Evolutionary conservation across 2,329 filamentous ascomycete species (phyloP).

Genomic region (Clarireedia monteithiana): DNA sequence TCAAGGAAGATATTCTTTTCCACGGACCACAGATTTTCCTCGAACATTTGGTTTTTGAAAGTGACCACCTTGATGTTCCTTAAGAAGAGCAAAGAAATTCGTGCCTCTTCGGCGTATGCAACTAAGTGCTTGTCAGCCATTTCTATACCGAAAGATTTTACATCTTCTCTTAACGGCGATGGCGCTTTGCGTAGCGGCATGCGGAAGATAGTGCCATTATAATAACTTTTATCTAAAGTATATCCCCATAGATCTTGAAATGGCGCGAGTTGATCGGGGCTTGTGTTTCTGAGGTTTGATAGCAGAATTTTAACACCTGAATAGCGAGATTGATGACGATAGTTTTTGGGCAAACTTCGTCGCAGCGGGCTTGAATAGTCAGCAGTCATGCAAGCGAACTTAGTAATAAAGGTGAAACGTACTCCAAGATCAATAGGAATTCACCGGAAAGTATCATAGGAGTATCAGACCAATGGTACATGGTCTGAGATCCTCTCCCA

Average conservation of each 20-base stretch:
- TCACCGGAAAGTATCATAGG: conserved; percentile 30
- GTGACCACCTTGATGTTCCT: conserved; percentile 15
- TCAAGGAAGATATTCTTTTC: background rate
- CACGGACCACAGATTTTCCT: conserved; percentile 17
- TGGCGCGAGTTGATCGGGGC: conserved; percentile 17
- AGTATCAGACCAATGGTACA: conserved; percentile 32
- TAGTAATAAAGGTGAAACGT: conserved; percentile 7
- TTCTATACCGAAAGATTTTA: background rate
- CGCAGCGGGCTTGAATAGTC: conserved; percentile 20
- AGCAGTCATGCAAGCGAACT: background rate
- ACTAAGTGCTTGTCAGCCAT: conserved; percentile 9
- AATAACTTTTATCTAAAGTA: conserved; percentile 14
- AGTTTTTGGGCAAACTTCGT: conserved; percentile 17
- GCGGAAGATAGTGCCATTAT: conserved; percentile 24
- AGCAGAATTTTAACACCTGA: conserved; percentile 19
- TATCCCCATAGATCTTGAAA: conserved; percentile 23
- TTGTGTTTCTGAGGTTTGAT: conserved; percentile 16
- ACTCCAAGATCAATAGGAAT: conserved; percentile 30
- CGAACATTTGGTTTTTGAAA: conserved; percentile 13
- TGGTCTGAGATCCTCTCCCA: conserved; percentile 30
- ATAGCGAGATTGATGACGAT: conserved; percentile 15
- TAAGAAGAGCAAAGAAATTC: conserved; percentile 23
- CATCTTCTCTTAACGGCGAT: background rate
- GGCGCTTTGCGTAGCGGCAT: conserved; percentile 19
- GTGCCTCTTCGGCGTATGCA: conserved; percentile 21